Conservation (phyloP, 306 rosid species). For the Prunus fruticosa region DNA sequence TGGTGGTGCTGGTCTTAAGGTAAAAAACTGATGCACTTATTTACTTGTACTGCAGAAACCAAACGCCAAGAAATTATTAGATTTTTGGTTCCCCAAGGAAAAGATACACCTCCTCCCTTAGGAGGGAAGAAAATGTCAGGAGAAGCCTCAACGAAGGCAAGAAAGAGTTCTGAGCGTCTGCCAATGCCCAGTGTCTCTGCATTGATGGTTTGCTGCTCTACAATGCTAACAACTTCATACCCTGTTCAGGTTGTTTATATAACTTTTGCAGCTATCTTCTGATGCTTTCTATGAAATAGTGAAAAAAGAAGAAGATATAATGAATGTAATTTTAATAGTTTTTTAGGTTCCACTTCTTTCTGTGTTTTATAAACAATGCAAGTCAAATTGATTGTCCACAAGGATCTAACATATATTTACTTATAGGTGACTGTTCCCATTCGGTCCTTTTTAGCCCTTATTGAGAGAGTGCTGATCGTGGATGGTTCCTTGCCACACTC, state of each 20-base stretch:
- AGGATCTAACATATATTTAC: conserved; percentile 13
- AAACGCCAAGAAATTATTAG: conserved; percentile 40
- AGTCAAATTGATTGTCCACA: background rate
- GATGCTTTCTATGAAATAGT: background rate
- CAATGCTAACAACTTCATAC: conserved; percentile 69
- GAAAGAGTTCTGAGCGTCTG: conserved; percentile 44
- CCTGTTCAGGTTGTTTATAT: conserved; percentile 62
- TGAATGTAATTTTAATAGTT: background rate
- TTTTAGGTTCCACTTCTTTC: background rate
- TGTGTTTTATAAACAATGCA: background rate
- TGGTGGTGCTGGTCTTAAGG: conserved; percentile 12
- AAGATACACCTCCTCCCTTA: conserved; percentile 58
- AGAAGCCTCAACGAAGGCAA: conserved; percentile 33
- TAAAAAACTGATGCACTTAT: conserved; percentile 17
- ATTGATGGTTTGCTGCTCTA: conserved; percentile 66
- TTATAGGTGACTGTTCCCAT: conserved; percentile 69
- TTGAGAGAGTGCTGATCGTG: conserved; percentile 72
- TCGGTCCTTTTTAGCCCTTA: conserved; percentile 50
- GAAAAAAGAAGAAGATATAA: background rate
- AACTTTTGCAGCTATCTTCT: conserved; percentile 1
- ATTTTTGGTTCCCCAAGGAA: conserved; percentile 56
- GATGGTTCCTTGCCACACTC: conserved; percentile 71
- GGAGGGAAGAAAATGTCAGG: conserved; percentile 47
- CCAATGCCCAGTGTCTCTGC: conserved; percentile 44
- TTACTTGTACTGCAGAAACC: conserved; percentile 42